phyloP scores from a whole-genome alignment of 106 monocot species.

The Dendrobium huoshanense region DNA sequence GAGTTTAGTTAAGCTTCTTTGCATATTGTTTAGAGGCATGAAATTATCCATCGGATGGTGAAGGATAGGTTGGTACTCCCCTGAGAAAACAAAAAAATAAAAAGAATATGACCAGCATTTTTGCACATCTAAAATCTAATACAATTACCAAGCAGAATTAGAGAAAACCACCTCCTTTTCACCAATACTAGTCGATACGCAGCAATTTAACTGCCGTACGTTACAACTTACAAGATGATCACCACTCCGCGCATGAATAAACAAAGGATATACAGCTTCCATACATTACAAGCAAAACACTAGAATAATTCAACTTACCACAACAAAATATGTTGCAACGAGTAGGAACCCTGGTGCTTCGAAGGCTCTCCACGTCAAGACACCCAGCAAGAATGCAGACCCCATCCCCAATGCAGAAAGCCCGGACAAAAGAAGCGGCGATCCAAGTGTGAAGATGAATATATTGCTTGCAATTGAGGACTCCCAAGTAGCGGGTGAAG shows the following conservation, averaged over 20 bases:
- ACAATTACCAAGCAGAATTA: too few relatives aligned
- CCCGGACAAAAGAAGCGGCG: conserved; percentile 57
- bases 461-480: conserved; percentile 56
- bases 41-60: too few relatives aligned
- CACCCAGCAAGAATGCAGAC: conserved; percentile 58
- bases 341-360: conserved; percentile 54
- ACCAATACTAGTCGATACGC: background rate
- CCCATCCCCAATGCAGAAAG: conserved; percentile 58
- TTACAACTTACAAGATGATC: background rate
- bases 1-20: too few relatives aligned
- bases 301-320: conserved; percentile 23
- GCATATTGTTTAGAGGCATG: too few relatives aligned
- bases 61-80: too few relatives aligned
- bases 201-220: background rate
- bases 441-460: conserved; percentile 52
- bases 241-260: background rate
- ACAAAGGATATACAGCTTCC: background rate
- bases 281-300: background rate
- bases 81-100: too few relatives aligned
- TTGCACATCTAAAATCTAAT: too few relatives aligned
- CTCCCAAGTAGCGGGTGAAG: conserved; percentile 72
- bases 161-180: background rate
- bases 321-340: conserved; percentile 66
- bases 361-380: conserved; percentile 76
- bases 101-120: too few relatives aligned